A percentile compares a stretch with the other conserved stretches of the same genome.
Conservation (phyloP, 768 basidiomycete species). For the Leccinum uliginosum region DNA sequence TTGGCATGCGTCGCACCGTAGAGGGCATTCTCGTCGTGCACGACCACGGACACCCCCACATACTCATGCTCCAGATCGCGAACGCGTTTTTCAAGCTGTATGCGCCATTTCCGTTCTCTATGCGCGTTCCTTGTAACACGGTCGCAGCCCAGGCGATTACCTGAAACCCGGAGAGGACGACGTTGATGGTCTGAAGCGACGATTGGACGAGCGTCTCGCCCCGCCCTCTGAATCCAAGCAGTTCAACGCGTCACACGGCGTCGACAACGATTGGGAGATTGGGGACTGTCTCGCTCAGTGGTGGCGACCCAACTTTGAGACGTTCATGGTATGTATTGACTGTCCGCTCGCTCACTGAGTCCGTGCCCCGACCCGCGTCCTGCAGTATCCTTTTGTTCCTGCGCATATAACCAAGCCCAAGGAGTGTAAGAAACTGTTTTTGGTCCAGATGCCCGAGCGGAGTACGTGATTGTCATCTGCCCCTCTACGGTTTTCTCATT, state of each 20-base stretch:
- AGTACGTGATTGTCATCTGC: constrained; percentile 49
- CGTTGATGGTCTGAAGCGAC: constrained; percentile 81
- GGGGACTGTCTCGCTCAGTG: constrained; percentile 96
- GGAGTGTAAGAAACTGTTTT: constrained; percentile 94
- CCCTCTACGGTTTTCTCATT: not conserved
- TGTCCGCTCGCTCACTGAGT: not conserved
- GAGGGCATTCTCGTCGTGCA: constrained; percentile 79
- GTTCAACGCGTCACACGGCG: constrained; percentile 70
- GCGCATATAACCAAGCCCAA: constrained; percentile 98
- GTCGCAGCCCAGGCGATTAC: constrained; percentile 89
- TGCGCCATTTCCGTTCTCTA: constrained; percentile 25
- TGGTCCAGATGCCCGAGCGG: constrained; percentile 92
- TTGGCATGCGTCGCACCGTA: constrained; percentile 93
- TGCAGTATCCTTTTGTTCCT: constrained; percentile 87
- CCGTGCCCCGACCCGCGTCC: not conserved
- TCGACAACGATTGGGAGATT: constrained; percentile 93
- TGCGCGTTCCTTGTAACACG: not conserved
- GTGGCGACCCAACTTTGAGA: constrained; percentile 99
- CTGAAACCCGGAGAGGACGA: constrained; percentile 96
- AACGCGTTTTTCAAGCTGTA: constrained; percentile 99
- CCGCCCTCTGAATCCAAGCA: constrained; percentile 71
- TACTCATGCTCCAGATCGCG: constrained; percentile 97
- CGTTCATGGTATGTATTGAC: constrained; percentile 79
- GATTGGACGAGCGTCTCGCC: constrained; percentile 85
- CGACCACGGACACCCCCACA: constrained; percentile 96